These are phyloP conservation scores for Ramalina intermedia DNA, from an alignment of 495 filamentous ascomycete genomes.

Conservation along the genomic window DNA sequence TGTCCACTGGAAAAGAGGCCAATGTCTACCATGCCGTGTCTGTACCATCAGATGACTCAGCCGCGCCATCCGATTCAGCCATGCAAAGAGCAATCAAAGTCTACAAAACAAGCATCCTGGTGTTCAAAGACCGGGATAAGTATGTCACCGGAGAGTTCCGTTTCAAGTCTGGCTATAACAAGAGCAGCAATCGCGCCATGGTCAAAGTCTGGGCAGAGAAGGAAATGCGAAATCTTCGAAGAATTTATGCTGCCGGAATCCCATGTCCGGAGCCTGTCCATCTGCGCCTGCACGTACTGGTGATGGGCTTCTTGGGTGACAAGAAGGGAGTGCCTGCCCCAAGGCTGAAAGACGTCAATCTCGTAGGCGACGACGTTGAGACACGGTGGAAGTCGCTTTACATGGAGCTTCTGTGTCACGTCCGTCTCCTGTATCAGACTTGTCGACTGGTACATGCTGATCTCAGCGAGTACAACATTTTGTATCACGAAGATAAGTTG, in stretches of 20 bases:
- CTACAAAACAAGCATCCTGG: slow-evolving; percentile 91
- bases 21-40: slow-evolving; percentile 83
- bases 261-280: slow-evolving; percentile 80
- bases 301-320: slow-evolving; percentile 87
- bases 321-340: slow-evolving; percentile 76
- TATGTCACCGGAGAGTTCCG: slow-evolving; percentile 90
- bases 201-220: slow-evolving; percentile 98
- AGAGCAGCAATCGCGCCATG: slow-evolving; percentile 85
- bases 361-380: slow-evolving; percentile 39
- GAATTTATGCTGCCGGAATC: slow-evolving; percentile 69
- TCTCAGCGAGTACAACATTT: slow-evolving; percentile 90
- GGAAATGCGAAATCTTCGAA: slow-evolving; percentile 84
- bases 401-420: slow-evolving; percentile 67
- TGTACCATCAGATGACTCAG: slow-evolving; percentile 25
- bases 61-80: slow-evolving; percentile 24
- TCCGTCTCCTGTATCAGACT: slow-evolving; percentile 81
- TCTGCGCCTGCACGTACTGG: slow-evolving; percentile 76
- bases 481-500: slow-evolving; percentile 70
- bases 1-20: slow-evolving; percentile 93
- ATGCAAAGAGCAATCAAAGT: slow-evolving; percentile 82
- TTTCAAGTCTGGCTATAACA: slow-evolving; percentile 70
- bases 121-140: slow-evolving; percentile 92
- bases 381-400: slow-evolving; percentile 62
- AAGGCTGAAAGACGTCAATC: slow-evolving; percentile 60
- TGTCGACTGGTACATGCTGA: slow-evolving; percentile 90